Evolutionary conservation across 2,329 filamentous ascomycete genomes (phyloP).

Genomic region (Ceratocystis lukuohia): DNA sequence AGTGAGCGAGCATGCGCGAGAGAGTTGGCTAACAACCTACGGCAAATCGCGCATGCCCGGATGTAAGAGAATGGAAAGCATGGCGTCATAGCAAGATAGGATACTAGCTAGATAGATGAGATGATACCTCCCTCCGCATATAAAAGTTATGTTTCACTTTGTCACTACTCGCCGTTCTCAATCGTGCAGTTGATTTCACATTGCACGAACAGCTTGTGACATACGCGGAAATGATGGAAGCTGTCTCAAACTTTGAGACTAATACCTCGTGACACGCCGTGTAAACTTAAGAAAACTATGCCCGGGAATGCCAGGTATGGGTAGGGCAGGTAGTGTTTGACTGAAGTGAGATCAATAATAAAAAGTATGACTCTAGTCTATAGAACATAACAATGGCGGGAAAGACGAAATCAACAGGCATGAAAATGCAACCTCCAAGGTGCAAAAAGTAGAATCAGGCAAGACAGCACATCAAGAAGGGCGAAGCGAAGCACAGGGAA

Average conservation of each 20-base stretch:
- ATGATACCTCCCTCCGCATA: neutral
- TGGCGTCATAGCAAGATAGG: neutral
- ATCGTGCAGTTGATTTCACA: neutral
- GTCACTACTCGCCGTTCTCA: neutral
- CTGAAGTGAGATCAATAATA: constrained; percentile 18
- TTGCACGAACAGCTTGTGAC: neutral
- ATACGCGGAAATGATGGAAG: neutral
- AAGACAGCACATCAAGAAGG: neutral
- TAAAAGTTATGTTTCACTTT: neutral
- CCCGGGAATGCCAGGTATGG: neutral
- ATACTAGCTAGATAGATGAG: neutral
- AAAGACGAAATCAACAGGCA: constrained; percentile 19
- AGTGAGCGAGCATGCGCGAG: neutral
- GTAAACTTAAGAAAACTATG: constrained; percentile 3
- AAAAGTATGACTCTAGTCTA: constrained; percentile 1
- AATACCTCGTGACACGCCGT: neutral
- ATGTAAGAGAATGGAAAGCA: neutral
- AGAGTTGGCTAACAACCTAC: too few species aligned
- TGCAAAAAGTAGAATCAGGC: neutral
- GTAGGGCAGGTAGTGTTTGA: neutral
- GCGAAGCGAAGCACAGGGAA: neutral
- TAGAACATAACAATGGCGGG: constrained; percentile 2
- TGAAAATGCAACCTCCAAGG: neutral
- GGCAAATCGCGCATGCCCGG: too few species aligned
- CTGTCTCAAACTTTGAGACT: neutral